Percentiles rank a stretch among this genome's conserved stretches.
Conservation (phyloP, 352 stramenopile genomes). For the Phytophthora brassicae region DNA sequence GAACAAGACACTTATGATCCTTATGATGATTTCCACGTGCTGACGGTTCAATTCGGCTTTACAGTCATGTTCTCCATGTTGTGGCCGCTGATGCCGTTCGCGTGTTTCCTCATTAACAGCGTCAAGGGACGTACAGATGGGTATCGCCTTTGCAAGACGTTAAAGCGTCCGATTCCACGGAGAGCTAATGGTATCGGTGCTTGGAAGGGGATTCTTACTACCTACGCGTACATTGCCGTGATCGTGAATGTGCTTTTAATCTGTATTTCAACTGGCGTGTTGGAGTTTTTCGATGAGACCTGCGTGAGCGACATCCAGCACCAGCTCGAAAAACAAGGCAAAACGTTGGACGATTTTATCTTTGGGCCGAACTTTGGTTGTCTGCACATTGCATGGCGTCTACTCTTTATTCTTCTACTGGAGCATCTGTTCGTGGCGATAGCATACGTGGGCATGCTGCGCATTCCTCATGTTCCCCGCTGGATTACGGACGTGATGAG, state of each 20-base stretch:
- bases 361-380: slow-evolving; percentile 69
- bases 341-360: slow-evolving; percentile 68
- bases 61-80: slow-evolving; percentile 84
- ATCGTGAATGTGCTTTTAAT: slow-evolving; percentile 74
- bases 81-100: slow-evolving; percentile 75
- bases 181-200: slow-evolving; percentile 75
- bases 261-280: slow-evolving; percentile 67
- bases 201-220: slow-evolving; percentile 61
- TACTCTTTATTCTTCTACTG: slow-evolving; percentile 58
- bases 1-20: slow-evolving; percentile 75
- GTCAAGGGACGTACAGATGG: slow-evolving; percentile 70
- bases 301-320: slow-evolving; percentile 59
- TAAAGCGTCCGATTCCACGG: slow-evolving; percentile 71
- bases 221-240: slow-evolving; percentile 65
- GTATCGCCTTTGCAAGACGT: slow-evolving; percentile 66
- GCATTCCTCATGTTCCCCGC: slow-evolving; percentile 47
- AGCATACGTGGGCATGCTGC: slow-evolving; percentile 58
- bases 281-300: slow-evolving; percentile 67
- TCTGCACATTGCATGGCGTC: slow-evolving; percentile 55
- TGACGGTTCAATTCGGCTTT: slow-evolving; percentile 75
- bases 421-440: slow-evolving; percentile 58
- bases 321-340: slow-evolving; percentile 60
- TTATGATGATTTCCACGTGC: slow-evolving; percentile 75
- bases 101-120: slow-evolving; percentile 71
- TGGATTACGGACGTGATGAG: slow-evolving; percentile 62